These are phyloP conservation scores for Biscogniauxia marginata DNA, from an alignment of 2,329 filamentous ascomycete genomes.

Conservation along the genomic window DNA sequence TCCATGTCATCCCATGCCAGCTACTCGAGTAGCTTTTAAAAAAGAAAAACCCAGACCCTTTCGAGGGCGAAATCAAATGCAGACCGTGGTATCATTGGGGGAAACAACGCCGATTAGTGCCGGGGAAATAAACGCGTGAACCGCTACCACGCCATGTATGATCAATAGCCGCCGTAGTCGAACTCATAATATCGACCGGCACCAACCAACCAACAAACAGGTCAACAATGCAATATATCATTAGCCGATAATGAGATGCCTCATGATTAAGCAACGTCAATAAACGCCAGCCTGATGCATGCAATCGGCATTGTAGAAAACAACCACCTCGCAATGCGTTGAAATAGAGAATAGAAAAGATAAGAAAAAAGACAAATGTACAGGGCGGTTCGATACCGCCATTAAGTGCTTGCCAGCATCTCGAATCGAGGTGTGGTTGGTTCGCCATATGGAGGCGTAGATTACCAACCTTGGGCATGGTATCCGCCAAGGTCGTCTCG, in stretches of 20 bases:
- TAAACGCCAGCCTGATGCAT: slow-evolving; percentile 34
- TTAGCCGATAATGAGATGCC: slow-evolving; percentile 23
- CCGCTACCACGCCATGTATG: slow-evolving; percentile 14
- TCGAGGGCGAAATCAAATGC: slow-evolving; percentile 29
- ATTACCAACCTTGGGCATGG: slow-evolving; percentile 81
- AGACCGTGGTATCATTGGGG: slow-evolving; percentile 36
- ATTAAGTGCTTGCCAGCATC: slow-evolving; percentile 14
- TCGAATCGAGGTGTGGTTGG: slow-evolving; percentile 12
- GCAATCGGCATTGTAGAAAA: slow-evolving; percentile 34
- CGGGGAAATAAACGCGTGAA: slow-evolving; percentile 21
- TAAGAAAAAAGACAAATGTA: slow-evolving; percentile 20
- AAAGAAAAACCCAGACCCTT: slow-evolving; percentile 22
- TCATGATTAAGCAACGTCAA: slow-evolving; percentile 28
- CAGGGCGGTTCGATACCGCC: slow-evolving; percentile 27
- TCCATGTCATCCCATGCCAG: slow-evolving; percentile 4
- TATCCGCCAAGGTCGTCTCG: slow-evolving; percentile 77
- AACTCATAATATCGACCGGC: slow-evolving; percentile 11
- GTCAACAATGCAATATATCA: slow-evolving; percentile 21
- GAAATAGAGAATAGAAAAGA: slow-evolving; percentile 23
- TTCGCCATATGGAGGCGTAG: slow-evolving; percentile 2
- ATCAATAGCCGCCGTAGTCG: slow-evolving; percentile 15
- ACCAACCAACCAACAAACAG: slow-evolving; percentile 10
- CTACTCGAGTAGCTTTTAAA: slow-evolving; percentile 23
- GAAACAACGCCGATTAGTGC: slow-evolving; percentile 32
- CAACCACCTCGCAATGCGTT: slow-evolving; percentile 33